Evolutionary conservation across 768 basidiomycete species (phyloP), one percentile per base, ranked within the genome.

Genomic region (Auricularia heimuer): DNA sequence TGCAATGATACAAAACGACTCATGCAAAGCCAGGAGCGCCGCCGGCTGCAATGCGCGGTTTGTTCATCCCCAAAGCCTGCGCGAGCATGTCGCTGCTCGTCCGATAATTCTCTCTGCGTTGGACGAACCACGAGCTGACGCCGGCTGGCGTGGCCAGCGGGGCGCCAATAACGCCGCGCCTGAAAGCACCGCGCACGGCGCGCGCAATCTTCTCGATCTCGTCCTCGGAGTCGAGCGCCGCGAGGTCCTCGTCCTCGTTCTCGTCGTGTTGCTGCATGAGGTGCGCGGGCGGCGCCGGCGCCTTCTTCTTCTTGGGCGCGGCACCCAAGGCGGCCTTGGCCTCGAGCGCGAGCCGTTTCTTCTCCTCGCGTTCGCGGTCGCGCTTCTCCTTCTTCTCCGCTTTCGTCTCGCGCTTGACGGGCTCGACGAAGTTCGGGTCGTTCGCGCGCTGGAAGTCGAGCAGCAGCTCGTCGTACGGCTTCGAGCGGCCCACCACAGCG

Each of bases 401-500:
- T 71, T 94, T 94, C 33, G 86, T 89, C 76, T 92, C 90, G 62
- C 85, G 81, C 77, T 92, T 93, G 33, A 91, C 88, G 0, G 91
- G 92, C 71, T 92, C 91, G 3, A 93, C 88, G 73, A 86, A 94
- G 66, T 92, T 92, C 14, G 92, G 92, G 67, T 94, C 92, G 71
- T 92, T 82, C 33, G 83, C 87, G 39, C 90, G 86, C 70, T 93
- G 89, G 93, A 93, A 98, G 63, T 98, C 95, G 33, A 92, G 81
- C 18, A 95, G 82, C 3, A 99, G 83, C 54, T 88, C 88, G 71
- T 97, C 94, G 72, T 93, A 98, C 6, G 77, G 74, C 63, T 88
- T 83, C 0, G 91, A 90, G 3, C 96, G 91, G 39, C 92, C 92
- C 67, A 84, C 82, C 1, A 99, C 95, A 8, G 90, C 85, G 18